These are phyloP conservation scores for Urtica urens DNA, from an alignment of 306 rosid species.

Conservation along the genomic window DNA sequence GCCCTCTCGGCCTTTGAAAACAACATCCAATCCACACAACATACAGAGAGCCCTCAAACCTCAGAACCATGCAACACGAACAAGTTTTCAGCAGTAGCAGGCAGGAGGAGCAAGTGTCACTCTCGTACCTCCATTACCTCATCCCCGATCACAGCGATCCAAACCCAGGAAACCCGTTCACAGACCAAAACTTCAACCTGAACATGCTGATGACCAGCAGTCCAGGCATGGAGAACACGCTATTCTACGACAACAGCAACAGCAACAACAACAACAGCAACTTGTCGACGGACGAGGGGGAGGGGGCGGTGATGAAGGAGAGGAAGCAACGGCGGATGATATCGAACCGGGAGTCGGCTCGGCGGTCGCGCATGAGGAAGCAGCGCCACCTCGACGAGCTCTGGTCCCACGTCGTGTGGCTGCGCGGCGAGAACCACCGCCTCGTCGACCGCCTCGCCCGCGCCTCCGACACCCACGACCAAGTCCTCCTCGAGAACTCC, in stretches of 20 bases:
- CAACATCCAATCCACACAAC: conserved; percentile 19
- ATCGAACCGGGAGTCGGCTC: conserved; percentile 90
- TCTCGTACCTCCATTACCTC: conserved; percentile 37
- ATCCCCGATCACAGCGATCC: too few species aligned
- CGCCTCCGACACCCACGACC: conserved; percentile 53
- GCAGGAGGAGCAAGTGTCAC: conserved; percentile 22
- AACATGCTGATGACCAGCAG: conserved; percentile 18
- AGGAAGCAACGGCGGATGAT: conserved; percentile 86
- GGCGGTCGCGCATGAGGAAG: conserved; percentile 85
- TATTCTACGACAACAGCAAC: not conserved
- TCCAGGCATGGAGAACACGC: not conserved
- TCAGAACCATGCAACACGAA: conserved; percentile 6
- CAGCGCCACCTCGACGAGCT: conserved; percentile 89
- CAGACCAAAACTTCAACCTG: conserved; percentile 12
- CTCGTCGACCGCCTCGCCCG: conserved; percentile 57
- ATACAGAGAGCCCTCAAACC: not conserved
- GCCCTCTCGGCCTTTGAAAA: conserved; percentile 21
- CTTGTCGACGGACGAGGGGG: conserved; percentile 77
- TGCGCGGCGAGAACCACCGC: conserved; percentile 68
- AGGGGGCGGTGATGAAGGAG: conserved; percentile 52
- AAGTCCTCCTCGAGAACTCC: conserved; percentile 50
- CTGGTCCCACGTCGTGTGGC: conserved; percentile 93
- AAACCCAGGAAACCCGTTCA: conserved; percentile 32
- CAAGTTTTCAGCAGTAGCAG: conserved; percentile 57
- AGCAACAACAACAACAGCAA: conserved; percentile 84